A percentile compares a stretch with the other conserved stretches of the same genome.
phyloP scores from a whole-genome alignment of 208 protist species.

The Crithidia bombi region DNA sequence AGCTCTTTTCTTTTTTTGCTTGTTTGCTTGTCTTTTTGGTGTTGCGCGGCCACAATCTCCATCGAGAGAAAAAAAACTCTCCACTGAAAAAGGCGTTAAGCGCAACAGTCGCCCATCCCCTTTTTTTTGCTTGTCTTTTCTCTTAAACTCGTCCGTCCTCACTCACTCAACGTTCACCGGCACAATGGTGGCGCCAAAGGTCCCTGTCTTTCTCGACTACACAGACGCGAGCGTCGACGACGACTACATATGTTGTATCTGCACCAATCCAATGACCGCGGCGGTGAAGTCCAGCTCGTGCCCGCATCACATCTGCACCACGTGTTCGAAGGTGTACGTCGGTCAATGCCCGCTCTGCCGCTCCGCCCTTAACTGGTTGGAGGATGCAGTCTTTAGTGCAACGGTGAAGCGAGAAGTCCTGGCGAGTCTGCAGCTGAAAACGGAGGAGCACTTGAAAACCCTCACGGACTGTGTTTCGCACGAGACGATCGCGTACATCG shows the following conservation, averaged over 20 bases:
- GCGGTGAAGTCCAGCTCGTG: constrained; percentile 9
- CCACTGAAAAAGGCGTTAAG: too few species aligned
- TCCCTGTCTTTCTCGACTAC: constrained; percentile 7
- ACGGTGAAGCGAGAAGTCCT: constrained; percentile 6
- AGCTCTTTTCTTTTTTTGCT: constrained; percentile 1
- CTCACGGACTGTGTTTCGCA: background rate
- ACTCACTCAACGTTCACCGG: too few species aligned
- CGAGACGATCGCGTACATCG: background rate
- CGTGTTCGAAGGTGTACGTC: background rate
- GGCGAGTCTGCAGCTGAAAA: background rate
- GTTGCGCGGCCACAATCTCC: too few species aligned
- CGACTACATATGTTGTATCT: constrained; percentile 25
- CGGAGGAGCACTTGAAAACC: background rate
- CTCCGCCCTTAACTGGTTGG: background rate
- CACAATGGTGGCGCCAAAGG: background rate
- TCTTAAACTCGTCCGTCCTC: background rate
- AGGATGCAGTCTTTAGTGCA: background rate
- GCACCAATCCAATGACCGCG: constrained; percentile 8
- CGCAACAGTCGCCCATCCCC: too few species aligned
- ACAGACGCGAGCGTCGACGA: background rate
- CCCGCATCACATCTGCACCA: constrained; percentile 11
- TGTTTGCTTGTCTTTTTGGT: too few species aligned
- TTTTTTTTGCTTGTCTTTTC: background rate
- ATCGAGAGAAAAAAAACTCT: too few species aligned
- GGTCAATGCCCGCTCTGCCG: constrained; percentile 15